Evolutionary conservation across 768 basidiomycete genomes (phyloP).

Genomic region (Rhizopogon vesiculosus): DNA sequence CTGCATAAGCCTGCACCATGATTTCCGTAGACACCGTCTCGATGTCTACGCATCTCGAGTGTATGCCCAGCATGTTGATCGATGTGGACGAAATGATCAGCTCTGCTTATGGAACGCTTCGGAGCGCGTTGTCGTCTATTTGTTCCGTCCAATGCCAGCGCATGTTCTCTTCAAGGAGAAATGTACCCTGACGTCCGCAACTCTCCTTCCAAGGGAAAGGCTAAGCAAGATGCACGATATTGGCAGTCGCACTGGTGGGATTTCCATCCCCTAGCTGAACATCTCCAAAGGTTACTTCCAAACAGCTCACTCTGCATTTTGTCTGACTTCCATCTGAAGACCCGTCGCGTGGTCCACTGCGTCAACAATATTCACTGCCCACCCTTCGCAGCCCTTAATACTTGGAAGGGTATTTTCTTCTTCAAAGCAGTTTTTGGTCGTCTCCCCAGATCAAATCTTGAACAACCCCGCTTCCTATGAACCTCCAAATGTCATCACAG

Average conservation of each 20-base stretch:
- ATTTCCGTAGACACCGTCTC: constrained; percentile 65
- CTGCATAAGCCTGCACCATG: constrained; percentile 72
- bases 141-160: neutral
- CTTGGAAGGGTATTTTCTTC: constrained; percentile 66
- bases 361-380: constrained; percentile 66
- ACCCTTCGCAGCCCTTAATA: constrained; percentile 56
- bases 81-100: neutral
- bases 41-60: constrained; percentile 47
- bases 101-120: too few relatives aligned
- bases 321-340: constrained; percentile 29
- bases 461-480: constrained; percentile 45
- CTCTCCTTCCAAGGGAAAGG: constrained; percentile 52
- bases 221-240: constrained; percentile 37
- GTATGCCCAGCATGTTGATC: constrained; percentile 18
- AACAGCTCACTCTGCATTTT: neutral
- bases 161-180: constrained; percentile 11
- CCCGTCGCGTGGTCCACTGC: constrained; percentile 69
- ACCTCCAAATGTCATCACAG: constrained; percentile 58
- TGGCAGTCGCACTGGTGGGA: constrained; percentile 79
- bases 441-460: constrained; percentile 47
- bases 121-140: neutral
- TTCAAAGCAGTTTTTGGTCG: constrained; percentile 57
- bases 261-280: constrained; percentile 55
- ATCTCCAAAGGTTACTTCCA: constrained; percentile 43
- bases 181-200: constrained; percentile 18